Base-by-base conservation (phyloP, 129 eudicot species). In the Smallanthus sonchifolius region DNA sequence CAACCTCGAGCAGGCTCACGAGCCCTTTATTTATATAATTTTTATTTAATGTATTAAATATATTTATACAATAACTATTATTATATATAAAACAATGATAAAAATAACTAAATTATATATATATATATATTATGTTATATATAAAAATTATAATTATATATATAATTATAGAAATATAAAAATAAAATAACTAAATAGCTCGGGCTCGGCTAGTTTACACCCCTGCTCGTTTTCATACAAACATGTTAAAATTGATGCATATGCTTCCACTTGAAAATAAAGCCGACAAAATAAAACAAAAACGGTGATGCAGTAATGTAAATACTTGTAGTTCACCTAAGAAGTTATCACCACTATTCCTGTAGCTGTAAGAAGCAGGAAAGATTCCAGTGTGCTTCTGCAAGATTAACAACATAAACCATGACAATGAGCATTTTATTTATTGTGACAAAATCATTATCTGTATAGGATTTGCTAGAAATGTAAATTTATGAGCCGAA, bases 371-470 rank as follows among this genome's bases (percentile, higher is more conserved):
- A 10, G 98, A 81, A 19, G 43, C 34, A 6, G 98, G 98, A 72
- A 88, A 93, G 70, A 93, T 77, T 69, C 89, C 89, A 24, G 89
- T 86, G 72, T 90, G 82, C 82, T 82, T 72, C 98, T 93, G 70
- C 75, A 67, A 42, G 67, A 69, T 64, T 51, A 65, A 69, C 10
- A 43, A 70, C 32, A 17, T 54, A 84, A 39, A 65, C 24, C 32
- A 40, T 38, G 10, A 67, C 43, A 74, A 43, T 32, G 38, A 62
- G 62, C 16, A 30, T 7, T 45, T 69, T 68, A 2, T 14, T 67
- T 30, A 24, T n/a, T 9, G 28, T 28, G 43, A 32, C 74, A 11
- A 20, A 56, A 24, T 28, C 15, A 28, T 8, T 34, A 49, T 45
- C 28, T 11, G 9, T 42, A 62, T 62, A 15, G 14, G 17, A 77